A percentile compares a stretch with the other conserved stretches of the same genome.
Evolutionary conservation across 768 basidiomycete species (phyloP).

Genomic region (Rhizopogon roseolus): DNA sequence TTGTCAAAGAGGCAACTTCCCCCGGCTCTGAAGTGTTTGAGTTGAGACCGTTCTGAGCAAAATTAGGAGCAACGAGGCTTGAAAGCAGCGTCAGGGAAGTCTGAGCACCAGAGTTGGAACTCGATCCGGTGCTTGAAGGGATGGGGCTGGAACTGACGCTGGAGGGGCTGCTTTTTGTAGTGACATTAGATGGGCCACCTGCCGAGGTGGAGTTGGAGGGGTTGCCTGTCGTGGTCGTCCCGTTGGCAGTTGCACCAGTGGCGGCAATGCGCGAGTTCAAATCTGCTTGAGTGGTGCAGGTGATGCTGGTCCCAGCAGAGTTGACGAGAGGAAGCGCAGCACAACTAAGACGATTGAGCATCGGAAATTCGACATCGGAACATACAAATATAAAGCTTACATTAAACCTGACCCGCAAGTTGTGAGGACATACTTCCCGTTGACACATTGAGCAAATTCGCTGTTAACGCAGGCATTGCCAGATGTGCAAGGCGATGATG

Average conservation of each 20-base stretch:
- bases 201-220: constrained; percentile 8
- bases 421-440: constrained; percentile 31
- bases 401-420: constrained; percentile 13
- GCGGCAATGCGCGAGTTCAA: constrained; percentile 42
- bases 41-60: constrained; percentile 46
- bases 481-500: constrained; percentile 30
- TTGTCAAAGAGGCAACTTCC: constrained; percentile 53
- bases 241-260: constrained; percentile 17
- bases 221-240: constrained; percentile 9
- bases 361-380: not conserved
- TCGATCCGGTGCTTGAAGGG: constrained; percentile 6
- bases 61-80: constrained; percentile 50
- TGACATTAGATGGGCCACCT: constrained; percentile 5
- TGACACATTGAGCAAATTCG: constrained; percentile 53
- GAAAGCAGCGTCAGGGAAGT: constrained; percentile 35
- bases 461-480: constrained; percentile 45
- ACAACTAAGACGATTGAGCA: constrained; percentile 7
- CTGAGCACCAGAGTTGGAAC: constrained; percentile 16
- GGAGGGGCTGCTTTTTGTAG: not conserved
- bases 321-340: constrained; percentile 48
- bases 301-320: constrained; percentile 43
- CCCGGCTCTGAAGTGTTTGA: constrained; percentile 29
- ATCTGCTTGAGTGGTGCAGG: constrained; percentile 48
- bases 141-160: constrained; percentile 14
- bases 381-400: constrained; percentile 6